Base-by-base conservation (phyloP, 306 rosid genomes). In the Carpinus fangiana region DNA sequence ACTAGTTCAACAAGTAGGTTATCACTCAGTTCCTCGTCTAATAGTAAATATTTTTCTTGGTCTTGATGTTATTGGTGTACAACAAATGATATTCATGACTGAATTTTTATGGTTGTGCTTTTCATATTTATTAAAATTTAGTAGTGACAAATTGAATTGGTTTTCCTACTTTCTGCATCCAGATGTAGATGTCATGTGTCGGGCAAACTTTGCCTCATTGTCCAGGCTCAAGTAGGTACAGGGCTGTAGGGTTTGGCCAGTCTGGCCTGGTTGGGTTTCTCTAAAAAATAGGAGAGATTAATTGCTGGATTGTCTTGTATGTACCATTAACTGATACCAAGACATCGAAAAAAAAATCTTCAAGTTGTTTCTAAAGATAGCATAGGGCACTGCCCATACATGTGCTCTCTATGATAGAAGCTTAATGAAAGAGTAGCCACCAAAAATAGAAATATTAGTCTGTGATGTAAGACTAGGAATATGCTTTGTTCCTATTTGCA, bases 1-100 rank as follows among this genome's bases (percentile, higher is more conserved):
- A 83, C 68, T 78, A 73, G 64, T 84, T 84, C 85, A 79, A 82
- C 83, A 81, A 73, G 97, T 90, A 82, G 20, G 90, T 70, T 45
- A 75, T 82, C 76, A 53, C 78, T 55, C 50, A 51, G 46, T 80
- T 14, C 36, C 43, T 52, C 36, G 8, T 82, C 52, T 75, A 72
- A 14, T 26, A 57, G 26, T 82, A 67, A 47, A 13, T 59, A 26
- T 74, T 28, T 77, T 36, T 76, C 76, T 53, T 82, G 45, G 41
- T 48, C 48, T 50, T 70, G 21, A 26, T 31, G 71, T 46, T 68
- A 18, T 18, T 66, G 28, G 73, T 51, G 17, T 74, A 5, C 45
- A 48, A 3, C 20, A 48, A 12, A 50, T 50, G 36, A 26, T 50
- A 12, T 46, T 23, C 38, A 13, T 50, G 21, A 48, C 26, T 70